A percentile compares a stretch with the other conserved stretches of the same genome.
Conservation (phyloP, 768 basidiomycete genomes). For the Mycena filopes region DNA sequence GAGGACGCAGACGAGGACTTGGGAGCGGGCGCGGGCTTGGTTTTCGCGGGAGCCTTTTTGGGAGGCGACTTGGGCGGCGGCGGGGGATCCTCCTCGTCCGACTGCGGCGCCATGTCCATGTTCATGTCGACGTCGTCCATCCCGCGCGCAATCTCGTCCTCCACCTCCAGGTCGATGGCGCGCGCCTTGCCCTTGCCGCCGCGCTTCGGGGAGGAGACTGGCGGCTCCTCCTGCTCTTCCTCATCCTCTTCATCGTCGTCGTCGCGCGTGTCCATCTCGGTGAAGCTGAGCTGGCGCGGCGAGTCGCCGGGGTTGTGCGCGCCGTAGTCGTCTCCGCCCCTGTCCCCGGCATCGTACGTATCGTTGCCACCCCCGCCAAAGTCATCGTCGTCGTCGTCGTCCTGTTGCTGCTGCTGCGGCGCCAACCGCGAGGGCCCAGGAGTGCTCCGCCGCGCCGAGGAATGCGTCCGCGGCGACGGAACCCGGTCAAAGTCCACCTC, state of each 20-base stretch:
- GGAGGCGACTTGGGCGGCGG: constrained; percentile 42
- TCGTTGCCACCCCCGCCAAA: constrained; percentile 40
- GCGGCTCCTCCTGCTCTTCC: constrained; percentile 31
- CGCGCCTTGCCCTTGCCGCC: constrained; percentile 59
- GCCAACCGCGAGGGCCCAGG: constrained; percentile 54
- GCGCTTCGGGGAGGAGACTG: constrained; percentile 43
- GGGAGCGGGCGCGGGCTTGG: constrained; percentile 8
- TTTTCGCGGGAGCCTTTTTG: constrained; percentile 35
- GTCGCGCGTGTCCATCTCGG: constrained; percentile 60
- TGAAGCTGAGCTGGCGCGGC: constrained; percentile 55
- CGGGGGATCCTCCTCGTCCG: constrained; percentile 40
- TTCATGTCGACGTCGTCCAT: constrained; percentile 38
- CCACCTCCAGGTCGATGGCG: constrained; percentile 46
- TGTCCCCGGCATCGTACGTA: constrained; percentile 36
- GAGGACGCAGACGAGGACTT: not conserved
- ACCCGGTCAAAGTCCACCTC: constrained; percentile 71
- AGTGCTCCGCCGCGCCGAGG: constrained; percentile 43
- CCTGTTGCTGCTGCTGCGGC: constrained; percentile 41
- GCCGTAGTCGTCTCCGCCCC: constrained; percentile 7
- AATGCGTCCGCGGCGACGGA: constrained; percentile 63
- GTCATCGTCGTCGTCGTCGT: constrained; percentile 39
- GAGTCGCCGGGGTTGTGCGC: constrained; percentile 24
- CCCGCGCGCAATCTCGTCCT: constrained; percentile 56
- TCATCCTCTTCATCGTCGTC: constrained; percentile 57
- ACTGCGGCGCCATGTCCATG: constrained; percentile 50